Conservation (phyloP, 2,329 filamentous ascomycete species). For the Lachnellula occidentalis region DNA sequence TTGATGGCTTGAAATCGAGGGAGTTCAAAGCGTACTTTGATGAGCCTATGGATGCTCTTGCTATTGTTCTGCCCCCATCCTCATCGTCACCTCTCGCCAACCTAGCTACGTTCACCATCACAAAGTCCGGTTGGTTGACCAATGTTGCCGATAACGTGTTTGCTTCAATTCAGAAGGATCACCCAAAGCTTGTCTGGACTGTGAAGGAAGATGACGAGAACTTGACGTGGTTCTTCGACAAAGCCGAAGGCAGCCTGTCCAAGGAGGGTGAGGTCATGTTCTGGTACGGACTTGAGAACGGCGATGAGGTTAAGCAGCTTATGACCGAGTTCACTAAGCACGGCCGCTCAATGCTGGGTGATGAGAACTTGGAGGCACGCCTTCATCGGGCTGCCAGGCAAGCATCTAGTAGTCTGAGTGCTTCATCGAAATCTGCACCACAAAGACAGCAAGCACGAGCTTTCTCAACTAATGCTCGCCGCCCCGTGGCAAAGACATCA, state of each 20-base stretch:
- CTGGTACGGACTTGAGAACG: slow-evolving; percentile 78
- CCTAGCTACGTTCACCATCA: slow-evolving; percentile 85
- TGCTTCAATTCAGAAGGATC: slow-evolving; percentile 86
- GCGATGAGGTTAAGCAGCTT: slow-evolving; percentile 74
- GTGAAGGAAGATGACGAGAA: slow-evolving; percentile 95
- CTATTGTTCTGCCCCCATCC: slow-evolving; percentile 74
- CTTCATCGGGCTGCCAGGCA: slow-evolving; percentile 72
- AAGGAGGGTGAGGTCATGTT: slow-evolving; percentile 86
- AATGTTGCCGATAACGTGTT: slow-evolving; percentile 97
- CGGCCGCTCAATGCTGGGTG: slow-evolving; percentile 80
- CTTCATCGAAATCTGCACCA: slow-evolving; percentile 40
- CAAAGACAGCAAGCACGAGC: slow-evolving; percentile 56
- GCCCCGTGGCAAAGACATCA: slow-evolving; percentile 26
- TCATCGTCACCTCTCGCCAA: slow-evolving; percentile 67
- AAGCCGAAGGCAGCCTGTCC: slow-evolving; percentile 86
- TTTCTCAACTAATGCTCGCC: slow-evolving; percentile 57
- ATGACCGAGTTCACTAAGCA: slow-evolving; percentile 81
- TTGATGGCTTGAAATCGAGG: slow-evolving; percentile 69
- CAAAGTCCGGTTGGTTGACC: slow-evolving; percentile 88
- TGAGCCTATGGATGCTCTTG: slow-evolving; percentile 86
- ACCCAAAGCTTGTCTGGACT: slow-evolving; percentile 90
- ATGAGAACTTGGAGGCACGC: slow-evolving; percentile 82
- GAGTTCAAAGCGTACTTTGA: slow-evolving; percentile 94
- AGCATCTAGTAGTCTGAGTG: slow-evolving; percentile 53
- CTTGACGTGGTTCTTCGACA: slow-evolving; percentile 96